A percentile compares a stretch with the other conserved stretches of the same genome.
phyloP scores from a whole-genome alignment of 1,284 basidiomycete species.

The Trametes hirsuta region DNA sequence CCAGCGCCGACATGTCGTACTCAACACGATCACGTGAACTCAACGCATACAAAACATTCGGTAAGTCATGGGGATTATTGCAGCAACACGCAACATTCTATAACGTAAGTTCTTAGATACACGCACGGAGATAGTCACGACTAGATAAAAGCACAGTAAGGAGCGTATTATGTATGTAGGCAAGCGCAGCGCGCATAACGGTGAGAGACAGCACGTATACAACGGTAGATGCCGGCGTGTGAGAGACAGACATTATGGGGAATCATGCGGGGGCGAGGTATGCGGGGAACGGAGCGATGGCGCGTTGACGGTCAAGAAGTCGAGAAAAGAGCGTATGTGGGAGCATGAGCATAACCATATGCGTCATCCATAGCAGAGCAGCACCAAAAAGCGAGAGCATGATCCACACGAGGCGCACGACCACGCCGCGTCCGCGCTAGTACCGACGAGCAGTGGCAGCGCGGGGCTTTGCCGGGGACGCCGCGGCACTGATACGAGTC shows the following conservation, averaged over 20 bases:
- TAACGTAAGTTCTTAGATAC: slow-evolving; percentile 19
- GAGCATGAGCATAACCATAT: slow-evolving; percentile 4
- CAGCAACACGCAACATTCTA: slow-evolving; percentile 12
- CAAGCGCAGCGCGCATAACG: slow-evolving; percentile 9
- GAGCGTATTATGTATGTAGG: slow-evolving; percentile 15
- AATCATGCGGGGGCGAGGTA: slow-evolving; percentile 2
- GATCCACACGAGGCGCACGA: not conserved
- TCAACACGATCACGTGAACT: not conserved
- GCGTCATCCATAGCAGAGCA: slow-evolving; percentile 8
- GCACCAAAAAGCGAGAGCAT: slow-evolving; percentile 1
- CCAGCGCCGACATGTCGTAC: not conserved
- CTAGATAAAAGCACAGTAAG: slow-evolving; percentile 20
- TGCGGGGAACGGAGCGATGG: not conserved
- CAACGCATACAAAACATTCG: not conserved
- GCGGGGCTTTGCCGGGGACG: not conserved
- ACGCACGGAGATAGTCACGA: slow-evolving; percentile 2
- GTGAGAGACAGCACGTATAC: not conserved
- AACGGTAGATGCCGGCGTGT: not conserved
- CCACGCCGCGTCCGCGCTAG: not conserved
- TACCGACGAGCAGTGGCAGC: not conserved
- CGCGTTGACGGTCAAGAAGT: not conserved
- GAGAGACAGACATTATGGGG: not conserved
- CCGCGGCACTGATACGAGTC: slow-evolving; percentile 1
- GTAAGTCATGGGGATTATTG: not conserved
- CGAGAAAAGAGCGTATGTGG: not conserved